Percentiles rank a stretch among this genome's conserved stretches.
Evolutionary conservation across 352 stramenopile species (phyloP).

Genomic region (Chrysophaeum taylorii): DNA sequence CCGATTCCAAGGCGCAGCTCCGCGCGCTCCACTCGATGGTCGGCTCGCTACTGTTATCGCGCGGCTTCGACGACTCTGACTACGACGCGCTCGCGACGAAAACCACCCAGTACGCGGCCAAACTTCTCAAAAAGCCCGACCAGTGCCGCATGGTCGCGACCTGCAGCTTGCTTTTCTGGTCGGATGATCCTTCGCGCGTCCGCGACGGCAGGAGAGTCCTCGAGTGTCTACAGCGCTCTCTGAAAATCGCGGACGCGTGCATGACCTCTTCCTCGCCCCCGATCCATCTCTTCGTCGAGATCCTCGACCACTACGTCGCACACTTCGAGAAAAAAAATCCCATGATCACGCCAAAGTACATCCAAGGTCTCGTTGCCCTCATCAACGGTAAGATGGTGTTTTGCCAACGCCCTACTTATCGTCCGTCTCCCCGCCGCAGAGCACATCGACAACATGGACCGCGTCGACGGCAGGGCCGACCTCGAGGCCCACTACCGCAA

Average conservation of each 20-base stretch:
- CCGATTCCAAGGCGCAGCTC: slow-evolving; percentile 73
- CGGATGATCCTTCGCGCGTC: slow-evolving; percentile 26
- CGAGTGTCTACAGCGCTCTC: slow-evolving; percentile 86
- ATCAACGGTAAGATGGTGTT: slow-evolving; percentile 39
- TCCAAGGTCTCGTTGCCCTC: slow-evolving; percentile 50
- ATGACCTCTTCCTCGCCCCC: slow-evolving; percentile 60
- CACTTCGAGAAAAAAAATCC: slow-evolving; percentile 78
- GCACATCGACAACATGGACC: slow-evolving; percentile 77
- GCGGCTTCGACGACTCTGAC: slow-evolving; percentile 65
- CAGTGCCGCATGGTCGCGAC: slow-evolving; percentile 85
- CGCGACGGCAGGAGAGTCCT: slow-evolving; percentile 80
- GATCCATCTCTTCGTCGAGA: slow-evolving; percentile 88
- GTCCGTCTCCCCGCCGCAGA: slow-evolving; percentile 35
- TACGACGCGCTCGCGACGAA: slow-evolving; percentile 93
- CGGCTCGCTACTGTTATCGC: slow-evolving; percentile 61
- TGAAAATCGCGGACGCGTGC: slow-evolving; percentile 86
- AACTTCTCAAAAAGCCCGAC: slow-evolving; percentile 89
- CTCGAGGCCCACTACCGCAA: slow-evolving; percentile 67
- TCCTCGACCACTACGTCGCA: slow-evolving; percentile 80
- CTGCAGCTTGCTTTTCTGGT: slow-evolving; percentile 89
- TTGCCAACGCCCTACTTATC: not conserved
- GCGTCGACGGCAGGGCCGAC: slow-evolving; percentile 45
- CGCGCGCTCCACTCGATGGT: slow-evolving; percentile 75
- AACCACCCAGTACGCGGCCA: slow-evolving; percentile 84
- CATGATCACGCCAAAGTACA: slow-evolving; percentile 54